Evolutionary conservation across 768 basidiomycete genomes (phyloP).

Genomic region (Russula lepida): DNA sequence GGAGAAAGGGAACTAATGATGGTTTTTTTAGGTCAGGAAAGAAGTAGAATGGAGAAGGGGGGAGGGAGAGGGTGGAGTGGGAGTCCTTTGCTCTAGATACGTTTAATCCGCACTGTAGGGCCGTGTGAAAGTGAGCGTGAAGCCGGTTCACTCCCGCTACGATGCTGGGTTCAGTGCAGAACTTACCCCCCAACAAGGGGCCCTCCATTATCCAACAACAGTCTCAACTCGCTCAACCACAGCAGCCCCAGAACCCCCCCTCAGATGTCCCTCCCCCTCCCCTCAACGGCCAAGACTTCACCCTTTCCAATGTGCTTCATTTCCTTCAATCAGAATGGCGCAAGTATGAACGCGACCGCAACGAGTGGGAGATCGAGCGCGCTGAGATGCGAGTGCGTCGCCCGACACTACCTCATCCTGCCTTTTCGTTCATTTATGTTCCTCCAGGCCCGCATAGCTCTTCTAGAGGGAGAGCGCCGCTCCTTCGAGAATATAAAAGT

Average conservation of each 20-base stretch:
- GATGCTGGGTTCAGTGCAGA: slow-evolving; percentile 65
- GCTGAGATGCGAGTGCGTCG: slow-evolving; percentile 93
- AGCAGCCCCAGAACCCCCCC: slow-evolving; percentile 41
- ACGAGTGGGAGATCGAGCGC: slow-evolving; percentile 99
- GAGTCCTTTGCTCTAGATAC: no score
- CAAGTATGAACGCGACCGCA: slow-evolving; percentile 94
- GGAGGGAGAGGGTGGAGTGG: background rate
- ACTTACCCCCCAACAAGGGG: slow-evolving; percentile 24
- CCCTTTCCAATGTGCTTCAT: slow-evolving; percentile 89
- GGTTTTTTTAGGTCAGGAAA: slow-evolving; percentile 49
- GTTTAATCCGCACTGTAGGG: no score
- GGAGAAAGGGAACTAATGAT: background rate
- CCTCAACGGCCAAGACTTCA: slow-evolving; percentile 86
- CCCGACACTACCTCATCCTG: slow-evolving; percentile 19
- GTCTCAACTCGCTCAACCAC: slow-evolving; percentile 42
- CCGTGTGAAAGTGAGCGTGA: background rate
- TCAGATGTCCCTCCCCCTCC: slow-evolving; percentile 63
- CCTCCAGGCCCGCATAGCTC: slow-evolving; percentile 83
- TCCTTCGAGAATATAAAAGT: slow-evolving; percentile 96
- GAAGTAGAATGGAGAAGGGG: slow-evolving; percentile 39
- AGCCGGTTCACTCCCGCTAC: slow-evolving; percentile 33
- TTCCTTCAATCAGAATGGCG: slow-evolving; percentile 98
- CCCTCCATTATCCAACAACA: slow-evolving; percentile 43
- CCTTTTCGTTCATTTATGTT: slow-evolving; percentile 19
- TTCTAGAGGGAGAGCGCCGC: slow-evolving; percentile 92